These are phyloP conservation scores for Globisporangium okanoganense DNA, from an alignment of 352 stramenopile genomes.

Conservation along the genomic window DNA sequence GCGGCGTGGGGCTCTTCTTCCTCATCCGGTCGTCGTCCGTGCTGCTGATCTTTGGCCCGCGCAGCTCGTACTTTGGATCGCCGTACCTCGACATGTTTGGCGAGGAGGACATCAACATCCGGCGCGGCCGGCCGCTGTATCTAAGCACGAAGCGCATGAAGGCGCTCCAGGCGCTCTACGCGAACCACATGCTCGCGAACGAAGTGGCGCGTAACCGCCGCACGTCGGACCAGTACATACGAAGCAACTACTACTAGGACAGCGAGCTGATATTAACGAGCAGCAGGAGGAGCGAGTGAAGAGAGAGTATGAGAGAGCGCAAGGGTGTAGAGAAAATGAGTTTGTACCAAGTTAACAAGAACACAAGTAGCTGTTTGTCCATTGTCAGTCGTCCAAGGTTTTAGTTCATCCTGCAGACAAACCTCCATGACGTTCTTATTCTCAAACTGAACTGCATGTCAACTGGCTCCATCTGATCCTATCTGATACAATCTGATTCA, in stretches of 20 bases:
- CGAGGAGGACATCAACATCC: conserved; percentile 84
- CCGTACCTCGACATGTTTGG: conserved; percentile 88
- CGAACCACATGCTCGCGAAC: conserved; percentile 76
- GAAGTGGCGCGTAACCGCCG: conserved; percentile 79
- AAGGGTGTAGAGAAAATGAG: neutral
- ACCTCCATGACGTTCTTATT: too few species aligned
- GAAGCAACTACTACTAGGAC: conserved; percentile 77
- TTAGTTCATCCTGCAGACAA: too few species aligned
- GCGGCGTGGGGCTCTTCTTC: conserved; percentile 76
- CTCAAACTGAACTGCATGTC: too few species aligned
- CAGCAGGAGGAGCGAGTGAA: neutral
- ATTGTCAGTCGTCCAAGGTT: neutral
- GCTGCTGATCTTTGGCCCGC: conserved; percentile 64
- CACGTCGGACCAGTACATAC: conserved; percentile 86
- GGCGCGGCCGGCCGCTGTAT: conserved; percentile 69
- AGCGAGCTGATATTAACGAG: neutral
- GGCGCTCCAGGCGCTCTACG: conserved; percentile 63
- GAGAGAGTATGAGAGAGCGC: neutral
- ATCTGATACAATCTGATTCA: too few species aligned
- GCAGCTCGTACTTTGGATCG: conserved; percentile 83
- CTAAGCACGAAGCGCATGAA: conserved; percentile 74
- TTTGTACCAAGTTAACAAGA: neutral
- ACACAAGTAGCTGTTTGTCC: neutral
- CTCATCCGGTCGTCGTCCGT: conserved; percentile 78
- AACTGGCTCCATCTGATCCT: too few species aligned